Conservation (phyloP, 2,329 filamentous ascomycete species). For the Exophiala spinifera region DNA sequence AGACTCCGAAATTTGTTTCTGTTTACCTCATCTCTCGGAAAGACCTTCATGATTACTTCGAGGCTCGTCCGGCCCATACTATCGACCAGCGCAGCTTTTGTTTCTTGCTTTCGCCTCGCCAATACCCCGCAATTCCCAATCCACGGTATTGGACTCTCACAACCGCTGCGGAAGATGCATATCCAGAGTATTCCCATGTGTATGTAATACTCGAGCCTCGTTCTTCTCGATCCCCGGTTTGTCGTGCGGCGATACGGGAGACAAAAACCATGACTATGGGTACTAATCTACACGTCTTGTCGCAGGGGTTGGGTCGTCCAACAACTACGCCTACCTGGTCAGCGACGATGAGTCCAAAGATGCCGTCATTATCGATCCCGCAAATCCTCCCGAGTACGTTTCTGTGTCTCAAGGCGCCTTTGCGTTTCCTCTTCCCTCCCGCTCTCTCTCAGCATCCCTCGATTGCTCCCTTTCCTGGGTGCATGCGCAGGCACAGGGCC, state of each 20-base stretch:
- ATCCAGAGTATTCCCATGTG: constrained; percentile 54
- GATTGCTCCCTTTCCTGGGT: too few relatives aligned
- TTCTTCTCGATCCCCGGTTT: too few relatives aligned
- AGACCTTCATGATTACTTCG: constrained; percentile 21
- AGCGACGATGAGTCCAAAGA: constrained; percentile 49
- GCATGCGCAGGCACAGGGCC: too few relatives aligned
- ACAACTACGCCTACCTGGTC: constrained; percentile 54
- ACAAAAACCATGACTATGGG: too few relatives aligned
- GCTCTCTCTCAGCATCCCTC: too few relatives aligned
- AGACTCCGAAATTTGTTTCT: too few relatives aligned
- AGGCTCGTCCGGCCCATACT: constrained; percentile 19
- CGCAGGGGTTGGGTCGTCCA: constrained; percentile 37
- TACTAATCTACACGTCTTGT: neutral
- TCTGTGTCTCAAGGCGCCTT: too few relatives aligned
- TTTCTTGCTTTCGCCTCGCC: constrained; percentile 18
- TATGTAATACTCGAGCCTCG: constrained; percentile 33
- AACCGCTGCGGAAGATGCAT: constrained; percentile 41
- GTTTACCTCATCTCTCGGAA: too few relatives aligned
- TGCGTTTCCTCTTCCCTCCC: neutral
- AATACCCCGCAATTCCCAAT: constrained; percentile 21
- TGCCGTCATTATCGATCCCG: constrained; percentile 52
- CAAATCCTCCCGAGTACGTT: constrained; percentile 49
- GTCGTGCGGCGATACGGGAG: too few relatives aligned
- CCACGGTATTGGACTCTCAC: neutral
- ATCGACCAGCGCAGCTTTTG: constrained; percentile 17